Percentiles rank a stretch among this genome's conserved stretches.
These are phyloP conservation scores for Umbelopsis sp. DNA, from an alignment of 192 early-diverging fungal species.

Conservation along the genomic window DNA sequence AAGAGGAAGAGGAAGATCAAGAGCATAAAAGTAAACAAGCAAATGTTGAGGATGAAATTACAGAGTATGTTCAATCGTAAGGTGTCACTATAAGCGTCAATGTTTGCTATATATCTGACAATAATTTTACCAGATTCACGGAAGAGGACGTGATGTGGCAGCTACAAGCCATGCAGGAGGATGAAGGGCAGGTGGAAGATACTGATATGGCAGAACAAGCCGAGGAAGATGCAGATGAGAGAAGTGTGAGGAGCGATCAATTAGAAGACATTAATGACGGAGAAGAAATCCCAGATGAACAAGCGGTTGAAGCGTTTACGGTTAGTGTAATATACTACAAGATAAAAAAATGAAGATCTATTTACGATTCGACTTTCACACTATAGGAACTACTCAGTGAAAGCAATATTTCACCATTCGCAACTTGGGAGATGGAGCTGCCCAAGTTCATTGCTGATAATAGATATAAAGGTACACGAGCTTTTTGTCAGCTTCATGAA, in stretches of 20 bases:
- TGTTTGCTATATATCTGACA: neutral
- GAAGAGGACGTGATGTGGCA: conserved; percentile 68
- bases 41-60: conserved; percentile 27
- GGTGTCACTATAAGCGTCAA: neutral
- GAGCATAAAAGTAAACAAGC: conserved; percentile 9
- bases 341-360: too few species aligned
- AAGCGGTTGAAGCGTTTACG: conserved; percentile 42
- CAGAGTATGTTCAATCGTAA: conserved; percentile 31
- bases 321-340: conserved; percentile 25
- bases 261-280: neutral
- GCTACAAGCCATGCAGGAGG: conserved; percentile 49
- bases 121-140: conserved; percentile 48
- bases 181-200: conserved; percentile 34
- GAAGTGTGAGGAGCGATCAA: conserved; percentile 29
- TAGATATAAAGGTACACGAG: conserved; percentile 54
- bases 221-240: conserved; percentile 31
- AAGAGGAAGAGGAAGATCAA: conserved; percentile 30
- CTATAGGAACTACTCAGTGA: conserved; percentile 63
- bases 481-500: neutral
- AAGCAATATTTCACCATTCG: conserved; percentile 71
- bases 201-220: conserved; percentile 17
- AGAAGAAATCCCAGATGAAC: conserved; percentile 37
- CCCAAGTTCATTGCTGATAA: conserved; percentile 66
- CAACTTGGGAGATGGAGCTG: conserved; percentile 74
- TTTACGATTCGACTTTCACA: neutral